Base-by-base conservation (phyloP, 1,284 basidiomycete species). In the Pseudozyma tsukubaensis region DNA sequence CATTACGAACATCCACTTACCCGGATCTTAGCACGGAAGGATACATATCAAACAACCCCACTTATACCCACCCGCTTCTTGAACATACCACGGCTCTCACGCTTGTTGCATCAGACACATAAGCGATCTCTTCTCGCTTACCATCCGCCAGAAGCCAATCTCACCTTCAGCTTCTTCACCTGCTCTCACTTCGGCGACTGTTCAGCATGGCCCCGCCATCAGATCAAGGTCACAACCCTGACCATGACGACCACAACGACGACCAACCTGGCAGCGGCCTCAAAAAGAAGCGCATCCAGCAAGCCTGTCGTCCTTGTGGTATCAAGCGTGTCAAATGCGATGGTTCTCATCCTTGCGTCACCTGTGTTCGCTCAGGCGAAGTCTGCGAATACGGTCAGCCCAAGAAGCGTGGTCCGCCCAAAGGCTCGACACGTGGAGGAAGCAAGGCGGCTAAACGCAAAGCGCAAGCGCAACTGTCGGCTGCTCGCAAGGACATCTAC, bases 341-440 rank as follows among this genome's bases (percentile, higher is more conserved):
- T 35, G 78, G 78, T 7, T 51, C 61, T 16, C 47, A 62, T 0
- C 78, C 78, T 32, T 80, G 78, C 62, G 45, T 61, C 52, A 78
- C 76, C 35, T 80, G 78, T 53, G 24, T 67, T 40, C 59, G 61
- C 21, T 72, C 60, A 40, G 68, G 72, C n/a, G 78, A 80, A 29
- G 32, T 54, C 40, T 80, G 78, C 68, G 72, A 70, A 39, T 80
- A 80, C 43, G 76, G 73, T 7, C 64, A 72, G 29, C 72, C 76
- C 24, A 80, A 78, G 59, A 80, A 80, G 62, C 36, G 73, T n/a
- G 78, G 78, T 1, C 78, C 78, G 11, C 73, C 78, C 1, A 80
- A 80, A 42, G 78, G 78, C 10, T 76, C 76, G 5, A 78, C 76
- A 1, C 65, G 78, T 4, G 76, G 72, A 32, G 47, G 58, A n/a